Evolutionary conservation across 177 flowering plant species (phyloP).

Genomic region (Tripterygium wilfordii): DNA sequence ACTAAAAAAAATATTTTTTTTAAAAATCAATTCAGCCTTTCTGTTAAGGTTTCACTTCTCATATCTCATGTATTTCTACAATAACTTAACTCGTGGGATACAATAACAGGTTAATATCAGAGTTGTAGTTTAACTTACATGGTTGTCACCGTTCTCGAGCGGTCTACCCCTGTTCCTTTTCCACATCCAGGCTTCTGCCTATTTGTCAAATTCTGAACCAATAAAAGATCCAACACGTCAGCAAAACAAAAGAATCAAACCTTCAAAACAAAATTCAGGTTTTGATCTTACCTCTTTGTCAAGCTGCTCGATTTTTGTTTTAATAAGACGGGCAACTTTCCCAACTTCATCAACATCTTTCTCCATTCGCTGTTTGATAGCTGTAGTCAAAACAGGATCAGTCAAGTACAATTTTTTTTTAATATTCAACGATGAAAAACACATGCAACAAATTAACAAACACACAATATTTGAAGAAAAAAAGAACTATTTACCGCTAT

Average conservation of each 20-base stretch:
- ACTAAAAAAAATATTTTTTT: too few relatives aligned
- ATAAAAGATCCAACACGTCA: conserved; percentile 1
- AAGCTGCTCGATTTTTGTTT: conserved; percentile 71
- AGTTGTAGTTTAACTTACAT: conserved; percentile 31
- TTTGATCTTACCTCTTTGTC: conserved; percentile 57
- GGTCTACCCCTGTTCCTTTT: conserved; percentile 71
- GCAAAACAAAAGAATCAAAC: conserved; percentile 1
- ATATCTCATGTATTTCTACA: too few relatives aligned
- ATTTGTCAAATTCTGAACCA: conserved; percentile 59
- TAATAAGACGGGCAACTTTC: conserved; percentile 53
- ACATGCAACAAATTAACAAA: too few relatives aligned
- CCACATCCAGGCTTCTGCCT: conserved; percentile 82
- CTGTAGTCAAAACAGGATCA: conserved; percentile 23
- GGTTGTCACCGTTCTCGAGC: conserved; percentile 71
- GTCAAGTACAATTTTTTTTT: neutral
- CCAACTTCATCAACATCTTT: conserved; percentile 86
- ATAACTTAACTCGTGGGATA: too few relatives aligned
- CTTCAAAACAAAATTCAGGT: neutral
- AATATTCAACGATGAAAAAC: too few relatives aligned
- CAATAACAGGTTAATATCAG: too few relatives aligned
- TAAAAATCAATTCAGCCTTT: too few relatives aligned
- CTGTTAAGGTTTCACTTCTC: too few relatives aligned
- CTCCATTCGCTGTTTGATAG: conserved; percentile 82
- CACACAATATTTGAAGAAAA: too few relatives aligned
- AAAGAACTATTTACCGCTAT: too few relatives aligned